Percentiles rank a stretch among this genome's conserved stretches.
Evolutionary conservation across 345 rosid genomes (phyloP).

Genomic region (Sisymbrium altissimum): DNA sequence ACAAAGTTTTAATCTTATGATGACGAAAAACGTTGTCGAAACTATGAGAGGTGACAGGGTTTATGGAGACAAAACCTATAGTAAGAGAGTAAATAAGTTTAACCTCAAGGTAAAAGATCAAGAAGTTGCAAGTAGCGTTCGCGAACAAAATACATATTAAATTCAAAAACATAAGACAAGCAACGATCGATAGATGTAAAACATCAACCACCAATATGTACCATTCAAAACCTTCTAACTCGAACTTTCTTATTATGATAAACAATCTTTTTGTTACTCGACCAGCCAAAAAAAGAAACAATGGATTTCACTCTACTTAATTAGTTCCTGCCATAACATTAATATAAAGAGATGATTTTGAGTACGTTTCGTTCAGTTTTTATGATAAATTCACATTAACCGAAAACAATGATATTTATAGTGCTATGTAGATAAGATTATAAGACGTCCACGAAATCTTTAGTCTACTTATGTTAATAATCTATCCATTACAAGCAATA

Average conservation of each 20-base stretch:
- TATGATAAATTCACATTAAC: neutral
- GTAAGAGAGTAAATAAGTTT: neutral
- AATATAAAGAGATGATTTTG: neutral
- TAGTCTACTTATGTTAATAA: slow-evolving; percentile 5
- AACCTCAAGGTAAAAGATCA: neutral
- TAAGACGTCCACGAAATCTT: slow-evolving; percentile 22
- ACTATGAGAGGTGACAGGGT: neutral
- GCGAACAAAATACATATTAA: neutral
- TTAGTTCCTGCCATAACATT: neutral
- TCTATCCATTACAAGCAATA: neutral
- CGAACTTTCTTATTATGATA: neutral
- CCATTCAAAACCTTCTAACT: neutral
- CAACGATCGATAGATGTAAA: slow-evolving; percentile 2
- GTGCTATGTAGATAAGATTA: neutral
- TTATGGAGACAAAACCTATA: neutral
- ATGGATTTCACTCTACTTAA: neutral
- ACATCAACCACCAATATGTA: slow-evolving; percentile 14
- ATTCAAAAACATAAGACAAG: neutral
- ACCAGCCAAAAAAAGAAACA: neutral
- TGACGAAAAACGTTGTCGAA: neutral
- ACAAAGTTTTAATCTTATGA: neutral
- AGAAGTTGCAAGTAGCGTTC: neutral
- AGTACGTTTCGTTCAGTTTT: slow-evolving; percentile 8
- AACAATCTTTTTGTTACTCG: neutral
- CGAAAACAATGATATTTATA: neutral